These are phyloP conservation scores for Microbotryum silenes-acaulis DNA, from an alignment of 1,284 basidiomycete species.

Conservation along the genomic window DNA sequence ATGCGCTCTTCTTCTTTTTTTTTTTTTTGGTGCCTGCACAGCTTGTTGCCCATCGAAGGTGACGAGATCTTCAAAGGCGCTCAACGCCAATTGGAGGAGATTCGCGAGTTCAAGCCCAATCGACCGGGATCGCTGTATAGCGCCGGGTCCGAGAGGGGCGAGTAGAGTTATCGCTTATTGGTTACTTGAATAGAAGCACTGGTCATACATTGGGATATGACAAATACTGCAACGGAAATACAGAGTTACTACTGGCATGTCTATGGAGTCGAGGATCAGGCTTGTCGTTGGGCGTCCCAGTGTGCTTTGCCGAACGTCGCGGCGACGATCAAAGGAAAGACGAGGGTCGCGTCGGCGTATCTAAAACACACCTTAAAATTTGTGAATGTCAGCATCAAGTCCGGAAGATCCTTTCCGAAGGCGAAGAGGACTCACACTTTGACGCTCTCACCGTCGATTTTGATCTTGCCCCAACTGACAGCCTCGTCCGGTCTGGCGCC, in stretches of 20 bases:
- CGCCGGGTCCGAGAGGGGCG: constrained; percentile 19
- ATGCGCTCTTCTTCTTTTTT: no score
- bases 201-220: no score
- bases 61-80: constrained; percentile 28
- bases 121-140: constrained; percentile 15
- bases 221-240: no score
- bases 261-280: no score
- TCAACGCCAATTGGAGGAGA: constrained; percentile 16
- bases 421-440: constrained; percentile 53
- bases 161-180: constrained; percentile 1
- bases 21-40: background rate
- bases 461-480: constrained; percentile 98
- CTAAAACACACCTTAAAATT: constrained; percentile 43
- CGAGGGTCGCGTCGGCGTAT: constrained; percentile 72
- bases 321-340: constrained; percentile 82
- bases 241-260: no score
- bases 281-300: constrained; percentile 37
- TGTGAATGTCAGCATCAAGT: constrained; percentile 3
- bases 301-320: constrained; percentile 51
- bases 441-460: constrained; percentile 78
- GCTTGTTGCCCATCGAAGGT: constrained; percentile 29
- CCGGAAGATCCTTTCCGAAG: background rate
- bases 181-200: background rate
- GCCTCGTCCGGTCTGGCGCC: constrained; percentile 97
- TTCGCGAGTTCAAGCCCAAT: constrained; percentile 19